Evolutionary conservation across 352 stramenopile species (phyloP).

Genomic region (Pythium guiyangense): DNA sequence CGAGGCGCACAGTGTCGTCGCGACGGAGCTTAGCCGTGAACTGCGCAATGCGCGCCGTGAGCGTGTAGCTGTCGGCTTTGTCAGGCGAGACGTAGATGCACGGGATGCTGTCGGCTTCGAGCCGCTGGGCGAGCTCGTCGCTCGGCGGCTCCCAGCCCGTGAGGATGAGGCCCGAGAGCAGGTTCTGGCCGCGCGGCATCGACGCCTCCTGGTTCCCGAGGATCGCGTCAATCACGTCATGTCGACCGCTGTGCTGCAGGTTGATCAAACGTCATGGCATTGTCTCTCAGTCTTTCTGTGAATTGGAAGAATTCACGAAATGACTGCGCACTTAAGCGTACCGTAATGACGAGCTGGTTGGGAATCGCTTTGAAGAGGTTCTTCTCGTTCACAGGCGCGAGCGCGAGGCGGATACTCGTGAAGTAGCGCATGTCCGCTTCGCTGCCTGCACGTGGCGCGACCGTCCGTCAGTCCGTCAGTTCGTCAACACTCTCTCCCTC

Average conservation of each 20-base stretch:
- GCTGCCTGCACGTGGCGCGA: conserved; percentile 25
- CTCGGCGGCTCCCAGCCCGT: conserved; percentile 79
- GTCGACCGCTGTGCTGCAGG: conserved; percentile 64
- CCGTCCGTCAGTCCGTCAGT: too few species aligned
- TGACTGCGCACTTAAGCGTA: conserved; percentile 14
- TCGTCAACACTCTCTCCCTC: not conserved
- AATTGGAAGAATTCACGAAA: not conserved
- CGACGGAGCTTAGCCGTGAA: conserved; percentile 83
- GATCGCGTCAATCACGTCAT: conserved; percentile 84
- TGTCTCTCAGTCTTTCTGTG: not conserved
- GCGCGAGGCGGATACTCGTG: conserved; percentile 72
- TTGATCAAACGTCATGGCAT: not conserved
- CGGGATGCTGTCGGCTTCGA: conserved; percentile 81
- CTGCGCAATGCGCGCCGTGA: conserved; percentile 68
- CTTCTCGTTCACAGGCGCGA: conserved; percentile 67
- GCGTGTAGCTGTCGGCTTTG: conserved; percentile 84
- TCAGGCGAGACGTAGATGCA: conserved; percentile 85
- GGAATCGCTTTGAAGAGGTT: conserved; percentile 85
- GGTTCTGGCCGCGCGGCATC: conserved; percentile 57
- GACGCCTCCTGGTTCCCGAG: conserved; percentile 79
- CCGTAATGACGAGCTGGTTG: conserved; percentile 85
- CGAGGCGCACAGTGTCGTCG: conserved; percentile 66
- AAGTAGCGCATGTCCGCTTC: conserved; percentile 80
- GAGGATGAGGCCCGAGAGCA: conserved; percentile 75
- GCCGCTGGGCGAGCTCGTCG: conserved; percentile 49